phyloP scores from a whole-genome alignment of 2,329 filamentous ascomycete genomes.

The Sphaceloma murrayae region DNA sequence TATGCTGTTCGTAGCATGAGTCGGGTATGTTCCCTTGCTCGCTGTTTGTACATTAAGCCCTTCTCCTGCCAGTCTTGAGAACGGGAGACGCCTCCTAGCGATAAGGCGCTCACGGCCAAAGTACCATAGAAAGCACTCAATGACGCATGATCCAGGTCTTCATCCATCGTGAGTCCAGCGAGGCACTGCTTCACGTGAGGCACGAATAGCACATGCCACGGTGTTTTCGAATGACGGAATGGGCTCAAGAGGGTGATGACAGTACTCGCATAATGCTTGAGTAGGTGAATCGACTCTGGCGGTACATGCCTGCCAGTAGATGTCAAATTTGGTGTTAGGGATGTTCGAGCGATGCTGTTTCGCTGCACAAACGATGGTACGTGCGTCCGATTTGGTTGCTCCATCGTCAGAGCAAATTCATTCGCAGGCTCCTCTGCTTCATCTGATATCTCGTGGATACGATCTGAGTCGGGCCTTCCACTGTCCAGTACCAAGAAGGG shows the following conservation, averaged over 20 bases:
- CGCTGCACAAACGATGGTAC: too few relatives aligned
- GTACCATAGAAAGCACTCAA: slow-evolving; percentile 32
- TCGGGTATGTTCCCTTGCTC: slow-evolving; percentile 23
- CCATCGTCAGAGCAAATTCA: not conserved
- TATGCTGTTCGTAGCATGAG: not conserved
- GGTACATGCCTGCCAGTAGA: not conserved
- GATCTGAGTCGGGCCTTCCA: not conserved
- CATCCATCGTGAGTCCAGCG: not conserved
- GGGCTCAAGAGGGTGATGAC: not conserved
- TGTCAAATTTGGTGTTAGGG: not conserved
- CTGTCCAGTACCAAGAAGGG: not conserved
- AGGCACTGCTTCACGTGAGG: slow-evolving; percentile 1
- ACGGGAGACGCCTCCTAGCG: slow-evolving; percentile 26
- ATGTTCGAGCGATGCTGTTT: too few relatives aligned
- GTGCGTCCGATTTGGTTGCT: too few relatives aligned
- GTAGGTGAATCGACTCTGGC: not conserved
- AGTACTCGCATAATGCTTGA: not conserved
- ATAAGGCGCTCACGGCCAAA: slow-evolving; percentile 34
- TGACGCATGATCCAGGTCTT: not conserved
- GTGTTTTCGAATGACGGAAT: slow-evolving; percentile 1
- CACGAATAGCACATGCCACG: slow-evolving; percentile 1
- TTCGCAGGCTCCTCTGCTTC: not conserved
- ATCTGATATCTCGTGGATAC: not conserved
- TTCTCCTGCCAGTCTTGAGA: slow-evolving; percentile 29
- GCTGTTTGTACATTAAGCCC: slow-evolving; percentile 22